phyloP scores from a whole-genome alignment of 495 filamentous ascomycete genomes.

The Podospora didyma region DNA sequence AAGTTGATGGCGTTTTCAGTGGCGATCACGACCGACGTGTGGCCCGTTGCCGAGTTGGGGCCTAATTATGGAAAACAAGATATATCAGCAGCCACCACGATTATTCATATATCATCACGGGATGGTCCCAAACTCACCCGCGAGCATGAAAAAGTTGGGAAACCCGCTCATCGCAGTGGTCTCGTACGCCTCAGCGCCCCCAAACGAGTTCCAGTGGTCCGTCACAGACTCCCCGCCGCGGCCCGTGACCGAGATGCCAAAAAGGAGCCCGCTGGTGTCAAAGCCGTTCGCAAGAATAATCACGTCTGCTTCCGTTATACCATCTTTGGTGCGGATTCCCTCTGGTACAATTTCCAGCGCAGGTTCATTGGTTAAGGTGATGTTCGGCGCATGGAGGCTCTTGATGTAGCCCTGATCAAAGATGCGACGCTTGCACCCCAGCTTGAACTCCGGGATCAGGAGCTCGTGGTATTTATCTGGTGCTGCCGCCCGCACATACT shows the following conservation, averaged over 20 bases:
- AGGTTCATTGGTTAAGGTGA: slow-evolving; percentile 31
- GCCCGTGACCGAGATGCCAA: slow-evolving; percentile 34
- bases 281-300: slow-evolving; percentile 43
- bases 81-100: too few relatives aligned
- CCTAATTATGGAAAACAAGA: too few relatives aligned
- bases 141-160: slow-evolving; percentile 40
- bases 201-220: slow-evolving; percentile 33
- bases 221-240: slow-evolving; percentile 23
- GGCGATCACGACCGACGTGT: slow-evolving; percentile 37
- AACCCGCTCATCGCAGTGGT: slow-evolving; percentile 32
- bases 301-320: slow-evolving; percentile 32
- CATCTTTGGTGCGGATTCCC: slow-evolving; percentile 26
- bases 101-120: too few relatives aligned
- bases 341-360: slow-evolving; percentile 32
- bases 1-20: slow-evolving; percentile 38
- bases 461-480: slow-evolving; percentile 39
- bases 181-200: slow-evolving; percentile 39
- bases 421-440: slow-evolving; percentile 43
- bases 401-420: slow-evolving; percentile 35
- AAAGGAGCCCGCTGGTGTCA: slow-evolving; percentile 27
- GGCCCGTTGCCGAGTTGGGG: slow-evolving; percentile 40
- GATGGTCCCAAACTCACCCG: slow-evolving; percentile 20
- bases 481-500: slow-evolving; percentile 34
- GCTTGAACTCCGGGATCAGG: slow-evolving; percentile 38
- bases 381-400: slow-evolving; percentile 27